Evolutionary conservation across 345 rosid genomes (phyloP), one percentile per base, ranked within the genome.

Genomic region (Geranium rotundifolium): DNA sequence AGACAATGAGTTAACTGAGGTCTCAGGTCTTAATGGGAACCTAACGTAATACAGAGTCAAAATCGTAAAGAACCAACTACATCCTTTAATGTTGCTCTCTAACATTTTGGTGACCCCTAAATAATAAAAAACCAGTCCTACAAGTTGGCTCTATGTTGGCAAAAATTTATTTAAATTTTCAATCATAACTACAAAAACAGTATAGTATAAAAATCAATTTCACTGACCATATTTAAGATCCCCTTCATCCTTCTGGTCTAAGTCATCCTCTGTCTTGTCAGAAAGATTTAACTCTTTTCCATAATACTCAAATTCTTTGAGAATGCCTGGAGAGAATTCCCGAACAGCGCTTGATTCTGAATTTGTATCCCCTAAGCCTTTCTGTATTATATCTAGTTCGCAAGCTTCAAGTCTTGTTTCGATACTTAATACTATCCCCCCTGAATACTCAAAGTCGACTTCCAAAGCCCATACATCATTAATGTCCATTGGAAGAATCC

Each of bases 391-490:
- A 72, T 84, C 82, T 56, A 71, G 68, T 63, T 91, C 88, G 17
- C 69, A 75, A 66, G 85, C 90, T 74, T 90, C 90, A 60, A 93
- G 74, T 65, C 99, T 86, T 67, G 96, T 88, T 75, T 81, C 90
- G 69, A 93, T 74, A 7, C 83, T 82, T 65, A 93, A 68, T 39
- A 86, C 78, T 18, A 73, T 34, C 34, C 89, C 97, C 67, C 89
- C 95, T 72, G 84, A 79, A 88, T 93, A 93, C 75, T 93, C 96
- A 31, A 86, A 27, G 67, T 90, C 96, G 72, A 90, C 77, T 67
- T 90, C 99, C 60, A 92, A 88, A 57, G 91, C 95, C 97, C 96
- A 93, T 61, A 73, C 83, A 62, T 88, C 96, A 81, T 75, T 86
- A 83, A 81, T 83, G 74, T 88, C 89, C 65, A 69, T 64, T 5